Conservation (phyloP, 148 eudicot genomes). For the Camellia japonica region DNA sequence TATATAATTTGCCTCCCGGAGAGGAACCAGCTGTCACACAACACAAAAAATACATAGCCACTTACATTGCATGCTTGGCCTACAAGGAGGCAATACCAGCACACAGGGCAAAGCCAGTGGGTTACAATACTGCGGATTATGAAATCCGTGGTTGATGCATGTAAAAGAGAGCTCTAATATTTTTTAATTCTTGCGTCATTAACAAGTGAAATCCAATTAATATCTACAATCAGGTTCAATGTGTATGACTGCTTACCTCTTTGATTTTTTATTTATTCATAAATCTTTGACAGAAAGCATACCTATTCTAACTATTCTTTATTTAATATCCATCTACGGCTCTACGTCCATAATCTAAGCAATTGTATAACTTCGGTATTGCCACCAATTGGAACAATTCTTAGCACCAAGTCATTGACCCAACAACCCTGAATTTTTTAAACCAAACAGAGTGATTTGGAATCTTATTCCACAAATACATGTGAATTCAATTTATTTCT, state of each 20-base stretch:
- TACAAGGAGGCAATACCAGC: constrained; percentile 7
- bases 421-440: too few species aligned
- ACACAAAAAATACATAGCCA: neutral
- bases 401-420: neutral
- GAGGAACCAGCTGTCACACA: constrained; percentile 12
- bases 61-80: constrained; percentile 8
- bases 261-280: neutral
- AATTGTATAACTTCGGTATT: neutral
- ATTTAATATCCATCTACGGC: neutral
- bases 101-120: constrained; percentile 9
- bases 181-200: neutral
- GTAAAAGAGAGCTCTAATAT: neutral
- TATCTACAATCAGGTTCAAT: neutral
- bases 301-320: neutral
- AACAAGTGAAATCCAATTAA: neutral
- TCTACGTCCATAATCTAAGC: neutral
- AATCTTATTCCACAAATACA: too few species aligned
- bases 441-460: too few species aligned
- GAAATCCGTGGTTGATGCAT: constrained; percentile 4
- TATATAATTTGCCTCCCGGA: neutral
- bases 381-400: neutral
- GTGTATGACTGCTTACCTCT: neutral
- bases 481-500: too few species aligned
- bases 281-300: neutral
- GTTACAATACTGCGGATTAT: neutral